Percentiles rank a stretch among this genome's conserved stretches.
phyloP scores from a whole-genome alignment of 2,329 filamentous ascomycete genomes.

The Gaeumannomyces tritici region DNA sequence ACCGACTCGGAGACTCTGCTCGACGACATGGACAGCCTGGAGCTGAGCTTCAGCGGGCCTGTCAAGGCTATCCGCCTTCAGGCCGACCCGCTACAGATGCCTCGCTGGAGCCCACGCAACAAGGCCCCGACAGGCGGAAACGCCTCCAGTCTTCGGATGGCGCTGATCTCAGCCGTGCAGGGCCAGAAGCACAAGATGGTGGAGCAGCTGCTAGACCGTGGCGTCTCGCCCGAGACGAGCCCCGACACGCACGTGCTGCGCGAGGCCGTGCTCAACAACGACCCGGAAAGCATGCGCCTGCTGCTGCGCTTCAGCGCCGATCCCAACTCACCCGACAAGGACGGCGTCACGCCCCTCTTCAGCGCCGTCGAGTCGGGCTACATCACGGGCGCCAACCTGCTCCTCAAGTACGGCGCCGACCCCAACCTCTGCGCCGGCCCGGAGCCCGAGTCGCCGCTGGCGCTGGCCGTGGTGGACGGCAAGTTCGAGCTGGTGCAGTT shows the following conservation, averaged over 20 bases:
- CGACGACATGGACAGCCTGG: slow-evolving; percentile 24
- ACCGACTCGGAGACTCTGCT: slow-evolving; percentile 24
- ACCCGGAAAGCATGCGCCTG: slow-evolving; percentile 43
- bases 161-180: slow-evolving; percentile 45
- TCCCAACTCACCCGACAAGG: slow-evolving; percentile 38
- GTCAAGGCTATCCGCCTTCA: slow-evolving; percentile 37
- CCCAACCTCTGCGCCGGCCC: slow-evolving; percentile 39
- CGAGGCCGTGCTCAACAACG: slow-evolving; percentile 40
- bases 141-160: slow-evolving; percentile 31
- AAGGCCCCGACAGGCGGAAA: slow-evolving; percentile 25
- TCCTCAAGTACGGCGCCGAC: slow-evolving; percentile 57
- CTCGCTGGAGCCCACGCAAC: slow-evolving; percentile 40
- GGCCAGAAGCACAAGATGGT: slow-evolving; percentile 45
- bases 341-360: slow-evolving; percentile 41
- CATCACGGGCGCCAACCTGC: slow-evolving; percentile 44
- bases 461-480: slow-evolving; percentile 37
- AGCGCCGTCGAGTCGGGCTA: slow-evolving; percentile 42
- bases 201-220: slow-evolving; percentile 48
- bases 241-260: slow-evolving; percentile 37
- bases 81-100: slow-evolving; percentile 39
- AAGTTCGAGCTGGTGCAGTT: slow-evolving; percentile 49
- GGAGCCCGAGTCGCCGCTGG: slow-evolving; percentile 45
- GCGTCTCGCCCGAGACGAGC: slow-evolving; percentile 40
- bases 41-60: slow-evolving; percentile 27
- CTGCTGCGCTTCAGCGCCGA: slow-evolving; percentile 48